Evolutionary conservation across 2,329 filamentous ascomycete species (phyloP).

Genomic region (Whalleya microplaca): DNA sequence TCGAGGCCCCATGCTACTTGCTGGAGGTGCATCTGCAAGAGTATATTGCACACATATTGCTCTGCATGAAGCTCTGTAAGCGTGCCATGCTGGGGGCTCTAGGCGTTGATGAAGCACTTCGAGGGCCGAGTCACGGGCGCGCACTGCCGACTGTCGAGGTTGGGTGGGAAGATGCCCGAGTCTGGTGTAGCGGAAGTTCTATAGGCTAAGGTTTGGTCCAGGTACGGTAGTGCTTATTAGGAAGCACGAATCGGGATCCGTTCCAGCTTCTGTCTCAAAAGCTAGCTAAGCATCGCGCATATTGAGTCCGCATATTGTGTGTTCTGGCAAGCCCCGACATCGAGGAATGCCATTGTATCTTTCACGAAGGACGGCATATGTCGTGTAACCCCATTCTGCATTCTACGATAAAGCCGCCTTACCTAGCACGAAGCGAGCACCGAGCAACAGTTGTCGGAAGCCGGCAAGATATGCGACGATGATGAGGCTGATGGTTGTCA

Average conservation of each 20-base stretch:
- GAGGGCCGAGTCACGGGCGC: slow-evolving; percentile 13
- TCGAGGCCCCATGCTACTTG: slow-evolving; percentile 25
- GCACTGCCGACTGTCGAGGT: background rate
- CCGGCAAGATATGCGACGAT: slow-evolving; percentile 16
- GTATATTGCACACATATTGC: slow-evolving; percentile 24
- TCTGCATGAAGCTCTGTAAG: slow-evolving; percentile 27
- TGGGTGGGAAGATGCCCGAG: background rate
- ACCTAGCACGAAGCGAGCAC: slow-evolving; percentile 21
- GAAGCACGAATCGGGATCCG: slow-evolving; percentile 33
- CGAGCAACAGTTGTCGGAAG: slow-evolving; percentile 12
- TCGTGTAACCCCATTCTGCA: slow-evolving; percentile 29
- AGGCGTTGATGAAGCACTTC: slow-evolving; percentile 10
- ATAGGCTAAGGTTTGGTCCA: slow-evolving; percentile 23
- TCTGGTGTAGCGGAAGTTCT: slow-evolving; percentile 12
- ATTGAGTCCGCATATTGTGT: too few relatives aligned
- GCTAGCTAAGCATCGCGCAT: slow-evolving; percentile 15
- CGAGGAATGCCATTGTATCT: slow-evolving; percentile 22
- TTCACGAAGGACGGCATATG: slow-evolving; percentile 22
- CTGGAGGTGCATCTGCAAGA: slow-evolving; percentile 29
- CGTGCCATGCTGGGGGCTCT: slow-evolving; percentile 17
- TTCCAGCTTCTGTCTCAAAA: slow-evolving; percentile 31
- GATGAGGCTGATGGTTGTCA: slow-evolving; percentile 27
- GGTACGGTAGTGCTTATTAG: slow-evolving; percentile 26
- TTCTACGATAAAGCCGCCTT: slow-evolving; percentile 28
- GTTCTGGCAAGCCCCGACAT: slow-evolving; percentile 13